A percentile compares a stretch with the other conserved stretches of the same genome.
These are phyloP conservation scores for Lentinula sp. DNA, from an alignment of 768 basidiomycete species.

Conservation along the genomic window DNA sequence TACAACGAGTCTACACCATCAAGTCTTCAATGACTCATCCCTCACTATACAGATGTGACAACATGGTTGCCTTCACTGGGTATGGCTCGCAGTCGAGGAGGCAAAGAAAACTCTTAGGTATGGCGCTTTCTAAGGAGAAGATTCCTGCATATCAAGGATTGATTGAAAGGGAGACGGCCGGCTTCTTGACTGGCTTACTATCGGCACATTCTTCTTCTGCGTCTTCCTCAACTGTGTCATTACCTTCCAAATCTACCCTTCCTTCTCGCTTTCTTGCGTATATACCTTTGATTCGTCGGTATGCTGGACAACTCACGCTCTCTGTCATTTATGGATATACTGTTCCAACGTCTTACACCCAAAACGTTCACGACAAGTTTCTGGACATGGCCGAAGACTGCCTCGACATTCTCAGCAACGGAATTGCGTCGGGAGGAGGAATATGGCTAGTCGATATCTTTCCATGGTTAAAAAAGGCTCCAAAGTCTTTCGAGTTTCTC, in stretches of 20 bases:
- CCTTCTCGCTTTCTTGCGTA: conserved; percentile 9
- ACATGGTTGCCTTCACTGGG: conserved; percentile 66
- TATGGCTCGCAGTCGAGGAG: conserved; percentile 59
- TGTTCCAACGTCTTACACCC: conserved; percentile 11
- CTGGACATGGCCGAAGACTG: conserved; percentile 35
- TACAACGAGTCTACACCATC: neutral
- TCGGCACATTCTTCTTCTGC: conserved; percentile 13
- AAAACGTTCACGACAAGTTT: conserved; percentile 30
- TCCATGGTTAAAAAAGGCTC: conserved; percentile 48
- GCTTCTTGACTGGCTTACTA: conserved; percentile 52
- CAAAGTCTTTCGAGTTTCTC: conserved; percentile 39
- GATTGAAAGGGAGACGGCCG: conserved; percentile 47
- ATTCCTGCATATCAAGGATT: conserved; percentile 56
- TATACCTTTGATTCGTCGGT: conserved; percentile 34
- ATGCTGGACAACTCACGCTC: conserved; percentile 52
- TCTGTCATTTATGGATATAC: conserved; percentile 61
- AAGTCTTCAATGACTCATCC: neutral
- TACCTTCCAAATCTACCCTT: conserved; percentile 16
- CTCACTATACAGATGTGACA: conserved; percentile 33
- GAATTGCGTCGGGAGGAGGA: conserved; percentile 36
- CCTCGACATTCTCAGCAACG: conserved; percentile 32
- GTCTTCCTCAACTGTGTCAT: neutral
- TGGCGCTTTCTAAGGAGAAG: conserved; percentile 46
- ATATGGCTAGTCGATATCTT: conserved; percentile 46
- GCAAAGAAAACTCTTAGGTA: conserved; percentile 62